These are phyloP conservation scores for Mimosa pudica DNA, from an alignment of 306 rosid genomes.

Conservation along the genomic window DNA sequence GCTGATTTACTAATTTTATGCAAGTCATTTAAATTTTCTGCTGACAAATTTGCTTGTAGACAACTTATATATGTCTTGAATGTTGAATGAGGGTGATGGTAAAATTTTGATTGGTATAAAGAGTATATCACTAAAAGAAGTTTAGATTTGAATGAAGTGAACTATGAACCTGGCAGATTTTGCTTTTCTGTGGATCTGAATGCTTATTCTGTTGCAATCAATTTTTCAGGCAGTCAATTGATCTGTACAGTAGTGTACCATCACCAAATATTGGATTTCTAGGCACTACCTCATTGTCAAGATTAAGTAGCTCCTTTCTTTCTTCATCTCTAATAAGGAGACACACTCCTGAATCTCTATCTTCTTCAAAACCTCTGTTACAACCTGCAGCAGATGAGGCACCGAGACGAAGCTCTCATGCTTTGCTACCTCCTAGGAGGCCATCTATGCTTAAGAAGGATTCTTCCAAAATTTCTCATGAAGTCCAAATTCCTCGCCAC, in stretches of 20 bases:
- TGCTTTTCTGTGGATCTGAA: neutral
- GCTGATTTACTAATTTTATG: neutral
- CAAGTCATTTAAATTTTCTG: neutral
- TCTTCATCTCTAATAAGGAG: constrained; percentile 90
- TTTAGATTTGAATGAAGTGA: neutral
- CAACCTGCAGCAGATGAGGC: constrained; percentile 52
- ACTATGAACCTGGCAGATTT: neutral
- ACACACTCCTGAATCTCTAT: constrained; percentile 82
- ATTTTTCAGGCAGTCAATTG: constrained; percentile 90
- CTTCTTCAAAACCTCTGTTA: constrained; percentile 65
- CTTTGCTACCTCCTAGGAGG: constrained; percentile 72
- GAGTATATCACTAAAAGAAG: neutral
- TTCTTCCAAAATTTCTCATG: constrained; percentile 66
- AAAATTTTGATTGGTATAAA: neutral
- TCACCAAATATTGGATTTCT: constrained; percentile 89
- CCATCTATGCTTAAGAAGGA: constrained; percentile 52
- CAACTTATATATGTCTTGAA: neutral
- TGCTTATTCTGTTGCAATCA: constrained; percentile 19
- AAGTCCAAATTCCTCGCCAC: constrained; percentile 59
- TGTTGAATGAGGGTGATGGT: neutral
- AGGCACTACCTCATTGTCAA: constrained; percentile 72
- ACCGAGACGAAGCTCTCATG: constrained; percentile 62
- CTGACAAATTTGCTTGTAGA: neutral
- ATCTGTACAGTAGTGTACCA: constrained; percentile 86
- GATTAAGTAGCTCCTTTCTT: constrained; percentile 89